Evolutionary conservation across 768 basidiomycete species (phyloP), one percentile per base, ranked within the genome.

Genomic region (Tricholoma terreum): DNA sequence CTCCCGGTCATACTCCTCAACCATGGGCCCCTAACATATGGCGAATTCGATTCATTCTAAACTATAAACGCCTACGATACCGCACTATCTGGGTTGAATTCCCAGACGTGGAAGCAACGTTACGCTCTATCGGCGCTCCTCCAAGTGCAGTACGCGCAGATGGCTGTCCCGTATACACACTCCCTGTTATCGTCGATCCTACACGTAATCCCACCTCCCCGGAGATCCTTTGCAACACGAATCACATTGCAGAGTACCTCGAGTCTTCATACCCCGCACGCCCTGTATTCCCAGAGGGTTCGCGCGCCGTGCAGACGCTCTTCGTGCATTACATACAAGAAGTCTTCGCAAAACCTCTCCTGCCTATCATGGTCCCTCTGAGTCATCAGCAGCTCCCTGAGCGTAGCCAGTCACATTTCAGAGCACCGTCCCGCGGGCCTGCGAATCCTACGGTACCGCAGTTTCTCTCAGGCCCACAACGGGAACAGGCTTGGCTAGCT

Each of bases 11-110:
- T 50, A 77, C 76, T 8, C 75, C 83, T 1, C 84, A 86, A 53
- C 80, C 87, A n/a, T 90, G 88, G 88, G 84, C 84, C 52, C 89
- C 89, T 27, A 87, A 87, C 60, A 78, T 86, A 27, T 90, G 88
- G 88, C 78, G 86, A 43, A 80, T 90, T 60, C 75, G 89, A 48
- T 81, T 89, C 51, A 83, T 89, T 43, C 74, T 91, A n/a, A 91
- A 91, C 66, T 90, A 81, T 66, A 90, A 91, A 65, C 80, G 84
- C 3, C 78, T 92, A 6, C 81, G 77, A 0, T 87, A 90, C 65
- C 79, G 78, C 40, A 92, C 89, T 0, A 72, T 78, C 22, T 90
- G 86, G 85, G 74, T 91, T 17, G 84, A 90, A 33, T 82, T 88
- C 57, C 77, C 84, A 17, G 84, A 90, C 31, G 81, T 92, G 24